Evolutionary conservation across 2,329 filamentous ascomycete species (phyloP).

Genomic region (Cryphonectria nitschkei): DNA sequence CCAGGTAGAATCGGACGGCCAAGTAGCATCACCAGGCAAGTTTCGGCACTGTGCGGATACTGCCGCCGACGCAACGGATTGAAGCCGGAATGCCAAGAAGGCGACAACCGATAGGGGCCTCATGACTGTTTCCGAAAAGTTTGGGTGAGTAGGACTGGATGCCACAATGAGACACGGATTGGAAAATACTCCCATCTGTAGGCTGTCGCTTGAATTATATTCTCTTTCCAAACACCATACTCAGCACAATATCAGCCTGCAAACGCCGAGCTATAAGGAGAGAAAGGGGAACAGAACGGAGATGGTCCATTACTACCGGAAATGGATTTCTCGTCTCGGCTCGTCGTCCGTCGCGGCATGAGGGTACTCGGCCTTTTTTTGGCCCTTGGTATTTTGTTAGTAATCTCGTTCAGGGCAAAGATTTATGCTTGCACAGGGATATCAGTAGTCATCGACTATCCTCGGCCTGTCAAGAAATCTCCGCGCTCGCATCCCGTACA

Average conservation of each 20-base stretch:
- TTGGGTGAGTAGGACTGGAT: neutral
- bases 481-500: neutral
- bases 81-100: neutral
- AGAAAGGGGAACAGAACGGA: neutral
- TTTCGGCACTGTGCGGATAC: conserved; percentile 48
- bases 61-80: neutral
- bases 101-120: neutral
- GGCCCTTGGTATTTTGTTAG: neutral
- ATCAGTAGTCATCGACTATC: neutral
- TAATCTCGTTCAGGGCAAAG: neutral
- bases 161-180: neutral
- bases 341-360: neutral
- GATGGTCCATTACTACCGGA: neutral
- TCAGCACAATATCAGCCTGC: neutral
- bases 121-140: neutral
- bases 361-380: neutral
- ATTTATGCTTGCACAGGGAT: neutral
- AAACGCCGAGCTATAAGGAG: neutral
- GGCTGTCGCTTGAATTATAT: neutral
- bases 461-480: neutral
- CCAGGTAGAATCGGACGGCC: conserved; percentile 51
- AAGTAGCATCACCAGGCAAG: conserved; percentile 39
- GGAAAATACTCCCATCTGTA: neutral
- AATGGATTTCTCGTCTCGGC: neutral
- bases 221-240: neutral